A percentile compares a stretch with the other conserved stretches of the same genome.
Conservation (phyloP, 78 protist species). For the Tieghemostelium lacteum region DNA sequence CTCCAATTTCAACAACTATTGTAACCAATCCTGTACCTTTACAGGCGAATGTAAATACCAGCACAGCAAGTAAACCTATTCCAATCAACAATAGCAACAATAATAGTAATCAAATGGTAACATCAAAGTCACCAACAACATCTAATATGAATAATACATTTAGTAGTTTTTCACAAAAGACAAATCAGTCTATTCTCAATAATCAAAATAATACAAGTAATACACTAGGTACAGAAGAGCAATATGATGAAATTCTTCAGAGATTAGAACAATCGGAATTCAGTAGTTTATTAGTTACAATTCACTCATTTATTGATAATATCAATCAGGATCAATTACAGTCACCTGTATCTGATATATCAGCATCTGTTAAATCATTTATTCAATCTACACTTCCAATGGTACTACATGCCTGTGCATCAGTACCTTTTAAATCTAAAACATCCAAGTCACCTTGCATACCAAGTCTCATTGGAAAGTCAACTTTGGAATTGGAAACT, state of each 20-base stretch:
- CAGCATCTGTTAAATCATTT: slow-evolving; percentile 21
- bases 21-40: neutral
- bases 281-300: neutral
- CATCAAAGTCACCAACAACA: slow-evolving; percentile 7
- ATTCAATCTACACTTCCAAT: slow-evolving; percentile 60
- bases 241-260: slow-evolving; percentile 17
- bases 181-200: neutral
- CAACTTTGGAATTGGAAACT: slow-evolving; percentile 11
- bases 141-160: neutral
- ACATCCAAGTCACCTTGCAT: slow-evolving; percentile 13
- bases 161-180: neutral
- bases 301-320: slow-evolving; percentile 5
- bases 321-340: neutral
- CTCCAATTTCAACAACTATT: neutral
- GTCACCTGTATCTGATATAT: slow-evolving; percentile 18
- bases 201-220: neutral
- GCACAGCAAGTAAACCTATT: neutral
- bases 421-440: slow-evolving; percentile 36
- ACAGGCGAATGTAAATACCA: neutral
- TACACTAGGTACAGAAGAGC: slow-evolving; percentile 30
- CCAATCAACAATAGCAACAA: neutral
- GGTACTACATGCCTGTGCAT: slow-evolving; percentile 50
- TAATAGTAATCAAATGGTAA: neutral
- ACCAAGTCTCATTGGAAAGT: neutral
- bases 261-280: neutral